These are phyloP conservation scores for Xerocomellus intermedius DNA, from an alignment of 768 basidiomycete species.

Conservation along the genomic window DNA sequence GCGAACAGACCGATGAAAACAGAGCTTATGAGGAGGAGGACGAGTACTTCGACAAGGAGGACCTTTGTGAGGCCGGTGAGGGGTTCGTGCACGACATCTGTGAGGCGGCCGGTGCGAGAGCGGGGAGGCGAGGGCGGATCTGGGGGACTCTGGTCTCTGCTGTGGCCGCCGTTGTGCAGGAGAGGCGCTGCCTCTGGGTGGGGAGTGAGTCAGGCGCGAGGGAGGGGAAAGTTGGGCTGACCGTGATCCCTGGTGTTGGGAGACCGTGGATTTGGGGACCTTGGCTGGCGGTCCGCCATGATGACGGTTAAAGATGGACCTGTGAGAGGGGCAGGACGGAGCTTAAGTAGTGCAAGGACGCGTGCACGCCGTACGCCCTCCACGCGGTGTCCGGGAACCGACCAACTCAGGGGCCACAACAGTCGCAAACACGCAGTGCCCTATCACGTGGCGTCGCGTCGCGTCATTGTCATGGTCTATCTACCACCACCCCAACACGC, in stretches of 20 bases:
- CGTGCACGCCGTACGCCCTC: slow-evolving; percentile 28
- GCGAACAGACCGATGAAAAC: slow-evolving; percentile 94
- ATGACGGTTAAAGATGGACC: slow-evolving; percentile 26
- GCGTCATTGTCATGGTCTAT: slow-evolving; percentile 49
- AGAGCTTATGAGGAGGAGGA: slow-evolving; percentile 78
- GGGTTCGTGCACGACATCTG: slow-evolving; percentile 65
- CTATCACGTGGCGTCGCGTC: slow-evolving; percentile 12
- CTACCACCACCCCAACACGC: slow-evolving; percentile 71
- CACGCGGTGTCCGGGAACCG: slow-evolving; percentile 24
- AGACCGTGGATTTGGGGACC: slow-evolving; percentile 33
- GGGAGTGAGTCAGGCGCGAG: slow-evolving; percentile 1
- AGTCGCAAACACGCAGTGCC: slow-evolving; percentile 14
- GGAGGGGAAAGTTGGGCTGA: slow-evolving; percentile 15
- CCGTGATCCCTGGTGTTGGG: slow-evolving; percentile 63
- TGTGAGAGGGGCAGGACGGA: slow-evolving; percentile 1
- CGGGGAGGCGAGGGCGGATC: slow-evolving; percentile 39
- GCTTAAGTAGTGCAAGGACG: slow-evolving; percentile 31
- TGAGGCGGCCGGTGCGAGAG: slow-evolving; percentile 35
- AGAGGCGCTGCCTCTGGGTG: slow-evolving; percentile 63
- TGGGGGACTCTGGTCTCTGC: slow-evolving; percentile 35
- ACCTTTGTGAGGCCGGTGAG: slow-evolving; percentile 83
- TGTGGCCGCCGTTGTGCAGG: slow-evolving; percentile 48
- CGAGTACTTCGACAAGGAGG: slow-evolving; percentile 69
- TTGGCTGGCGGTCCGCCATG: slow-evolving; percentile 57
- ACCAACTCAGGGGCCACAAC: slow-evolving; percentile 15